A percentile compares a stretch with the other conserved stretches of the same genome.
These are phyloP conservation scores for Suillus plorans DNA, from an alignment of 768 basidiomycete species.

Conservation along the genomic window DNA sequence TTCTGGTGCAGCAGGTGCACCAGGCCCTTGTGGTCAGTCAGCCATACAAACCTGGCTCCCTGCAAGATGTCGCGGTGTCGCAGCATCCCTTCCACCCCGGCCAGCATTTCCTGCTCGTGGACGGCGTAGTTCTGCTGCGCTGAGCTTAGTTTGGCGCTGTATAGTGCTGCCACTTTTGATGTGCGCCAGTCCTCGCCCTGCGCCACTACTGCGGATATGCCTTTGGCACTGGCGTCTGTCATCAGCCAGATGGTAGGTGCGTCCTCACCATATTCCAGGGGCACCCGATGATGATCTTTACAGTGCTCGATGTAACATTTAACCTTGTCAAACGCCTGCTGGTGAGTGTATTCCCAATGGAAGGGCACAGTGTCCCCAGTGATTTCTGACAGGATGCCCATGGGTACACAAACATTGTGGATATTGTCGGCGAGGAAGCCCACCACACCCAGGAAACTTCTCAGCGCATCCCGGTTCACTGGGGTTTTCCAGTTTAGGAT, in stretches of 20 bases:
- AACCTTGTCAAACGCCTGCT: no score
- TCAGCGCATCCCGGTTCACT: no score
- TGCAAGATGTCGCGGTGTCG: constrained; percentile 1
- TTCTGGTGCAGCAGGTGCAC: constrained; percentile 31
- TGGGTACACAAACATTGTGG: fast-evolving
- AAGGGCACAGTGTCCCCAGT: no score
- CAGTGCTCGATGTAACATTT: no score
- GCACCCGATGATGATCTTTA: background rate
- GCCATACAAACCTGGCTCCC: constrained; percentile 28
- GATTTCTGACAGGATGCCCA: no score
- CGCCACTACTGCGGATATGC: background rate
- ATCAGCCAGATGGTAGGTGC: background rate
- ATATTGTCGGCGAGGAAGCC: no score
- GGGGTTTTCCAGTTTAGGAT: no score
- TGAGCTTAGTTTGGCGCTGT: constrained; percentile 26
- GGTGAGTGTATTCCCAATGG: no score
- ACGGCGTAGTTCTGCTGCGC: constrained; percentile 42
- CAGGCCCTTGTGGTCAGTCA: constrained; percentile 30
- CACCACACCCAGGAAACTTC: no score
- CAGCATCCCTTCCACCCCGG: constrained; percentile 35
- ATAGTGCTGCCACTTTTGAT: background rate
- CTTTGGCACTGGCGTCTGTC: background rate
- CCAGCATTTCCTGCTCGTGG: constrained; percentile 40
- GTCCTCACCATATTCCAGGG: fast-evolving
- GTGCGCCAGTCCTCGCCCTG: background rate